Base-by-base conservation (phyloP, 1,284 basidiomycete genomes). In the Cutaneotrichosporon mucoides region DNA sequence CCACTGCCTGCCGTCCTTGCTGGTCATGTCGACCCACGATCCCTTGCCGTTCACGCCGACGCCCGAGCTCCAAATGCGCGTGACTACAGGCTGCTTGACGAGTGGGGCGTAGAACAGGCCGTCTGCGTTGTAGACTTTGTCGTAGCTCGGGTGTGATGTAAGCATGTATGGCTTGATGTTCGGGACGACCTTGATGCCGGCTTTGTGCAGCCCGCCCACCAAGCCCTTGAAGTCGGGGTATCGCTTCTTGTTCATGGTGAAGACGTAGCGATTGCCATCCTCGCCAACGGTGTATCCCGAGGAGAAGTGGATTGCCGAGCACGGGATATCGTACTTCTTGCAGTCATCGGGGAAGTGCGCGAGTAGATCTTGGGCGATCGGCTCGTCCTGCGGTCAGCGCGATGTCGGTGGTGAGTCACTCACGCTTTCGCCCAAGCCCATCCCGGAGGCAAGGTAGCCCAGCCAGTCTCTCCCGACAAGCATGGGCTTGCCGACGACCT, bases 171-270 rank as follows among this genome's bases (percentile, higher is more conserved):
- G 78, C 67, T 80, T 80, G 70, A 80, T 76, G 66, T 80, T 80
- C 13, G 78, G 77, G 0, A 73, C 73, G 45, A 80, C 73, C 66
- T 78, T 79, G 63, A 80, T 78, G 36, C 79, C 79, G 2, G 70
- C 69, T 48, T 68, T 64, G 64, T 80, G 79, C 60, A 79, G 78
- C 41, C 64, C 68, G 8, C 56, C 66, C 43, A 77, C 71, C 65
- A 80, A 73, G 8, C 70, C 75, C 48, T 68, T 71, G 65, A 80
- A 80, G 65, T 80, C 77, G 8, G 79, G 79, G 65, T 80, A 80
- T 47, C 79, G 68, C 51, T 70, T 65, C 48, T 64, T 75, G 69
- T 79, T 79, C 73, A 79, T 77, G 40, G 74, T 77, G 65, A 80
- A 80, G 10, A 79, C 78, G 53, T 75, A 73, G 45, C 79, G 73